phyloP scores from a whole-genome alignment of 140 eudicot genomes.

The Stevia rebaudiana region DNA sequence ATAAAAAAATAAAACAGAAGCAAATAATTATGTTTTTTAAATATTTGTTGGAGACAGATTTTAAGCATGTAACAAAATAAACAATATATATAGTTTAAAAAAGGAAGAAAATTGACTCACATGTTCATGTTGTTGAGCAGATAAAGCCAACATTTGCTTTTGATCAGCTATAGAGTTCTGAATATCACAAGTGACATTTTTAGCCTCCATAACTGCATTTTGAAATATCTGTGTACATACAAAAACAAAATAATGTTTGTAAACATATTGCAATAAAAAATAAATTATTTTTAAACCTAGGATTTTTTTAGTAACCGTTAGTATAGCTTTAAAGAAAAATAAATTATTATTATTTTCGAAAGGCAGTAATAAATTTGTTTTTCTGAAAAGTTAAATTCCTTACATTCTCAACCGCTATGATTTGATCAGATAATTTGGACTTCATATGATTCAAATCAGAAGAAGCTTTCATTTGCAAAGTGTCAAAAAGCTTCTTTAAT shows the following conservation, averaged over 20 bases:
- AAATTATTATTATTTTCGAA: not conserved
- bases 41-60: not conserved
- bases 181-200: slow-evolving; percentile 47
- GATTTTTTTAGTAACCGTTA: not conserved
- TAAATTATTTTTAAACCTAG: not conserved
- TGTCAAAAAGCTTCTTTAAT: slow-evolving; percentile 46
- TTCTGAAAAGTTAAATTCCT: not conserved
- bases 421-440: slow-evolving; percentile 42
- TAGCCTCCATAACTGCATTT: slow-evolving; percentile 53
- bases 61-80: not conserved
- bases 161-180: slow-evolving; percentile 57
- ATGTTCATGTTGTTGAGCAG: slow-evolving; percentile 77
- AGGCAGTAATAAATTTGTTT: not conserved
- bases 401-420: slow-evolving; percentile 63
- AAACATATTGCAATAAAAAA: not conserved
- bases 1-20: slow-evolving; percentile 2
- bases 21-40: not conserved
- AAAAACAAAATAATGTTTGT: not conserved
- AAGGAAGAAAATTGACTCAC: slow-evolving; percentile 24
- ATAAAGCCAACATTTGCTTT: slow-evolving; percentile 45
- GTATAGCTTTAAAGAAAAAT: not conserved
- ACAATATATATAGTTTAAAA: not conserved
- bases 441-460: slow-evolving; percentile 58
- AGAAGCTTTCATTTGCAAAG: slow-evolving; percentile 45
- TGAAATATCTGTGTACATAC: slow-evolving; percentile 47